Conservation (phyloP, 495 filamentous ascomycete genomes). For the Aspergillus campestris region DNA sequence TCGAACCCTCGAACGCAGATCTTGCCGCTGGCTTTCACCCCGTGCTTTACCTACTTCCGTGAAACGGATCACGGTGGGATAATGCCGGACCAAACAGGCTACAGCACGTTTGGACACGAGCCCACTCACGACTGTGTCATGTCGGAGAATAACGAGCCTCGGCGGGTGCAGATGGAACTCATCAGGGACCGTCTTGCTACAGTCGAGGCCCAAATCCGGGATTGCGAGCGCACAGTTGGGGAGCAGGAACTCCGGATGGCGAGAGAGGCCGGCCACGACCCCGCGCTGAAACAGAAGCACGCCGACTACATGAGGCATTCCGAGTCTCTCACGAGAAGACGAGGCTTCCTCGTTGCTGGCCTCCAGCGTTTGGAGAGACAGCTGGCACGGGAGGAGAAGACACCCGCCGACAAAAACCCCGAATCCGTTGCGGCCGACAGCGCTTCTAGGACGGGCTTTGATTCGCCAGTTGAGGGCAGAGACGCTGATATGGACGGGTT, state of each 20-base stretch:
- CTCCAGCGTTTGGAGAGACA: constrained; percentile 56
- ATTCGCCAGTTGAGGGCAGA: constrained; percentile 31
- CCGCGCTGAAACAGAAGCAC: constrained; percentile 49
- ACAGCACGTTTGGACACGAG: constrained; percentile 84
- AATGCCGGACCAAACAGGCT: constrained; percentile 60
- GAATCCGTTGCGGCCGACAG: constrained; percentile 40
- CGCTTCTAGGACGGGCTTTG: constrained; percentile 38
- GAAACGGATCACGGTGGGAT: constrained; percentile 83
- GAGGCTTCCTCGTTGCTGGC: constrained; percentile 67
- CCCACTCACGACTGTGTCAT: constrained; percentile 91
- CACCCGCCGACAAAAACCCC: constrained; percentile 12
- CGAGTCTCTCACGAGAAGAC: constrained; percentile 61
- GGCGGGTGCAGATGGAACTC: constrained; percentile 77
- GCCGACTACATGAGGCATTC: constrained; percentile 63
- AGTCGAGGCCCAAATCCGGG: constrained; percentile 64
- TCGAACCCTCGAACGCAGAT: constrained; percentile 90
- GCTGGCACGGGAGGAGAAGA: constrained; percentile 34
- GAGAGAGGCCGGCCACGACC: constrained; percentile 43
- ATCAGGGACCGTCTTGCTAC: constrained; percentile 72
- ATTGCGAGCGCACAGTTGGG: constrained; percentile 57
- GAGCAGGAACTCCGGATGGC: constrained; percentile 58
- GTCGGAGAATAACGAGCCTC: constrained; percentile 86
- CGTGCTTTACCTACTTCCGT: constrained; percentile 92
- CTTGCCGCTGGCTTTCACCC: constrained; percentile 81
- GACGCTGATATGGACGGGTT: constrained; percentile 34